Evolutionary conservation across 495 filamentous ascomycete species (phyloP).

Genomic region (Tuber indicum): DNA sequence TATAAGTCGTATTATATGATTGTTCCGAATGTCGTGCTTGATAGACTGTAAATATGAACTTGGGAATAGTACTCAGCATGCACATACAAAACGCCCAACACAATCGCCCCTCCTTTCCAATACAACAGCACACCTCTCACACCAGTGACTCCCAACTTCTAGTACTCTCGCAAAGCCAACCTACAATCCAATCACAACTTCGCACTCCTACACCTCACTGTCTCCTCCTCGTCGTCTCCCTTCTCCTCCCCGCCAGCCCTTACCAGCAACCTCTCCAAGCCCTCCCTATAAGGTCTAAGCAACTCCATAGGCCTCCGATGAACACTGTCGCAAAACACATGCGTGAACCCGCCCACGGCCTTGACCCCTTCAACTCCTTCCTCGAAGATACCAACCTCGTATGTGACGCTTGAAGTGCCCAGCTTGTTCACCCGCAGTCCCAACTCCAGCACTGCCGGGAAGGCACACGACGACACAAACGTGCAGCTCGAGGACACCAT

Average conservation of each 20-base stretch:
- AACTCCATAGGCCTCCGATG: conserved; percentile 63
- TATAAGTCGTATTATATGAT: neutral
- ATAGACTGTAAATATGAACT: neutral
- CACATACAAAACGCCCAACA: neutral
- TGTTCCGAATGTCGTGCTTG: neutral
- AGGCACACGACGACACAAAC: conserved; percentile 77
- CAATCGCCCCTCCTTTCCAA: neutral
- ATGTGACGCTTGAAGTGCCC: conserved; percentile 81
- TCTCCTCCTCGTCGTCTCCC: neutral
- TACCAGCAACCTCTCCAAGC: conserved; percentile 46
- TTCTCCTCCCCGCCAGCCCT: neutral
- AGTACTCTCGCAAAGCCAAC: neutral
- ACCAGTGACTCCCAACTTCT: neutral
- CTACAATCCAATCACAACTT: neutral
- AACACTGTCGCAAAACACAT: conserved; percentile 78
- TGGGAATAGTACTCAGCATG: neutral
- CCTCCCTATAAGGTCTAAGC: conserved; percentile 49
- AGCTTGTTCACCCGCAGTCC: conserved; percentile 76
- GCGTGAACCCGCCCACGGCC: conserved; percentile 78
- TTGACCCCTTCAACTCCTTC: conserved; percentile 65
- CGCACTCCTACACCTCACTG: neutral
- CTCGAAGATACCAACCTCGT: conserved; percentile 85
- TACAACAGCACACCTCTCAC: neutral
- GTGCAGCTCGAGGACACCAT: conserved; percentile 78
- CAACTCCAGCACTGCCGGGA: conserved; percentile 73